phyloP scores from a whole-genome alignment of 345 rosid species.

The Punica granatum region DNA sequence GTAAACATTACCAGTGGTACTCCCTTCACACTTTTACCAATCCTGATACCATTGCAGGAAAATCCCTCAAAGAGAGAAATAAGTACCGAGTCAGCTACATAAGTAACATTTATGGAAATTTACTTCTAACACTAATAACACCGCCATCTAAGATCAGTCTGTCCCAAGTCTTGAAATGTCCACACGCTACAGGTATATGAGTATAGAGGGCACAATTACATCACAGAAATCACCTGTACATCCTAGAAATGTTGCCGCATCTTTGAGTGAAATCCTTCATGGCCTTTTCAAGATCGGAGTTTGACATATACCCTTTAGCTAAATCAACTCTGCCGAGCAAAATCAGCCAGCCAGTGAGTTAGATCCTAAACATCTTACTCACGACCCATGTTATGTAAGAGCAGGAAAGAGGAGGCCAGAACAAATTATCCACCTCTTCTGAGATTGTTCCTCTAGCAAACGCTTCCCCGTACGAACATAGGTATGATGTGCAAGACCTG shows the following conservation, averaged over 20 bases:
- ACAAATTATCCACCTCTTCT: conserved; percentile 28
- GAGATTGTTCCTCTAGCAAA: conserved; percentile 30
- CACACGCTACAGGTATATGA: not conserved
- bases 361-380: not conserved
- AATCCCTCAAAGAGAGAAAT: conserved; percentile 81
- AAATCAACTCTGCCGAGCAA: conserved; percentile 32
- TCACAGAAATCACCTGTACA: conserved; percentile 61
- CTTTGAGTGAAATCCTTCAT: conserved; percentile 60
- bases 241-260: conserved; percentile 72
- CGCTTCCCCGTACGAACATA: conserved; percentile 28
- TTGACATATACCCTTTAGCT: conserved; percentile 68
- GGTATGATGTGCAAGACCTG: conserved; percentile 26
- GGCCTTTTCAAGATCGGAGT: conserved; percentile 69
- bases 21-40: conserved; percentile 87
- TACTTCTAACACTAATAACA: not conserved
- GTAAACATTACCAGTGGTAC: conserved; percentile 69
- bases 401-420: not conserved
- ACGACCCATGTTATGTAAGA: not conserved
- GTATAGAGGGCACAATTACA: not conserved
- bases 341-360: not conserved
- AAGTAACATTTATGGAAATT: not conserved
- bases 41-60: conserved; percentile 57
- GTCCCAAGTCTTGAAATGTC: not conserved
- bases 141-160: not conserved
- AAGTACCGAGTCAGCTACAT: conserved; percentile 46